Conservation (phyloP, 2,329 filamentous ascomycete genomes). For the Sphaerostilbella broomeana region DNA sequence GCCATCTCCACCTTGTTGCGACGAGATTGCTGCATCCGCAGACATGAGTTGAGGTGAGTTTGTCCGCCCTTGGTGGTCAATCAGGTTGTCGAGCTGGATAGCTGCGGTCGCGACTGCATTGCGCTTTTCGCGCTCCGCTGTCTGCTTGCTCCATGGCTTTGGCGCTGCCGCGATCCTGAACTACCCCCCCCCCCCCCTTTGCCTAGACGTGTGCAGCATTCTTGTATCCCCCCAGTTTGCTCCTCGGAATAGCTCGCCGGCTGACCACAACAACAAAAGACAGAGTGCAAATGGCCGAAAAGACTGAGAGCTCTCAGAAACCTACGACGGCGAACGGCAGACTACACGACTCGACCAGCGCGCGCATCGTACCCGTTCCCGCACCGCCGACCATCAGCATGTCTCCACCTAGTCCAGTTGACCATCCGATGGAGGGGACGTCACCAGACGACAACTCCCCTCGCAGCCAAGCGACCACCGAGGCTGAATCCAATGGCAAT, state of each 20-base stretch:
- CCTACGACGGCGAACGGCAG: constrained; percentile 34
- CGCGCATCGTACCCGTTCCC: constrained; percentile 52
- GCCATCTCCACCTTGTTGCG: constrained; percentile 3
- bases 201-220: no score
- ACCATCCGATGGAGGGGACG: constrained; percentile 58
- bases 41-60: constrained; percentile 15
- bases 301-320: constrained; percentile 44
- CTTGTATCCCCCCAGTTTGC: constrained; percentile 9
- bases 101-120: not conserved
- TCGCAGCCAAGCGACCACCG: constrained; percentile 39
- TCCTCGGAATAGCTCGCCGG: constrained; percentile 13
- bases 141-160: constrained; percentile 2
- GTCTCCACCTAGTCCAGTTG: constrained; percentile 50
- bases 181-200: not conserved
- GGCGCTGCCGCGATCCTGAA: not conserved
- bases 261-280: constrained; percentile 25
- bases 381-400: constrained; percentile 51
- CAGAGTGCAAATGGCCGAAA: constrained; percentile 46
- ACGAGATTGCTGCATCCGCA: constrained; percentile 6
- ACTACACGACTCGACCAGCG: constrained; percentile 40
- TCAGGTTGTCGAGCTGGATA: constrained; percentile 1
- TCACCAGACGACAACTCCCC: constrained; percentile 42
- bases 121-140: not conserved
- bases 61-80: not conserved
- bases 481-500: constrained; percentile 37